Conservation (phyloP, 2,329 filamentous ascomycete species). For the Paraphoma chrysanthemicola region DNA sequence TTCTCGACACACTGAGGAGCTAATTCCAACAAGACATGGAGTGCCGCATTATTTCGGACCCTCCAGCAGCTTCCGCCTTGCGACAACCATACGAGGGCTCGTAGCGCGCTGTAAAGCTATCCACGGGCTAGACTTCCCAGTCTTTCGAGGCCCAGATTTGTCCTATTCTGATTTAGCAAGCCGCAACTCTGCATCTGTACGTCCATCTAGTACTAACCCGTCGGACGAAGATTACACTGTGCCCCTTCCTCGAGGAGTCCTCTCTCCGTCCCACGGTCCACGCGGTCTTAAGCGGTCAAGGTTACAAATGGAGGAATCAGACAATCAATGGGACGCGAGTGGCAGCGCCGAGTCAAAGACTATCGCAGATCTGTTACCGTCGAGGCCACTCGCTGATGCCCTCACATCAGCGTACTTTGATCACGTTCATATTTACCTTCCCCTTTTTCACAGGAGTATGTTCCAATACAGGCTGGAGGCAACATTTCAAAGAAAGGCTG, state of each 20-base stretch:
- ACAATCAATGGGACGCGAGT: conserved; percentile 14
- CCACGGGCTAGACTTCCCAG: conserved; percentile 13
- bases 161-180: conserved; percentile 11
- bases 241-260: conserved; percentile 4
- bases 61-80: conserved; percentile 34
- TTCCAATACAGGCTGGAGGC: conserved; percentile 50
- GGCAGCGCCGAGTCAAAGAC: conserved; percentile 8
- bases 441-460: conserved; percentile 50
- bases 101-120: conserved; percentile 29
- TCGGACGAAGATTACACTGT: conserved; percentile 29
- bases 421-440: conserved; percentile 45
- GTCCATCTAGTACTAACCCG: conserved; percentile 18
- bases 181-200: conserved; percentile 9
- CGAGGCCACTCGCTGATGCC: conserved; percentile 46
- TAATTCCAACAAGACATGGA: conserved; percentile 24
- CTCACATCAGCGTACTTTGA: conserved; percentile 52
- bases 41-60: conserved; percentile 38
- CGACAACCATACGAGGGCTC: conserved; percentile 26
- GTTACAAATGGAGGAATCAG: conserved; percentile 19
- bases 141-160: conserved; percentile 4
- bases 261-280: conserved; percentile 6
- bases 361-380: conserved; percentile 40
- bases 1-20: conserved; percentile 17
- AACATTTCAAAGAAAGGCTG: conserved; percentile 42
- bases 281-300: conserved; percentile 24